Percentiles rank a stretch among this genome's conserved stretches.
phyloP scores from a whole-genome alignment of 306 rosid species.

The Casuarina cunninghamiana region DNA sequence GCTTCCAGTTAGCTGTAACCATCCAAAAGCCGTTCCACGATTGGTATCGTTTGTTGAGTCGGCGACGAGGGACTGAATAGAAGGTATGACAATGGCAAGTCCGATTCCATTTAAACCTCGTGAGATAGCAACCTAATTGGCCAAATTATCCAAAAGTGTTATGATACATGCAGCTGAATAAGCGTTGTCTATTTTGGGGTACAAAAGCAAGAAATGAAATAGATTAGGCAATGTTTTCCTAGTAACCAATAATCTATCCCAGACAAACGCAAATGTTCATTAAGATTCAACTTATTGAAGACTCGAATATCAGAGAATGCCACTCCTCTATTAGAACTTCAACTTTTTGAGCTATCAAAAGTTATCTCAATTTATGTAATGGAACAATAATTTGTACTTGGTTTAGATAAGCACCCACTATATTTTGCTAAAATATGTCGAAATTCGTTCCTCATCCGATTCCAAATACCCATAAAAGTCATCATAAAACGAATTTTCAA shows the following conservation, averaged over 20 bases:
- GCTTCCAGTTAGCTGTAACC: constrained; percentile 62
- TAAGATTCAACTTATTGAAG: background rate
- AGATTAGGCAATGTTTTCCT: no score
- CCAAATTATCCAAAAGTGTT: constrained; percentile 1
- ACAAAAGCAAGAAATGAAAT: background rate
- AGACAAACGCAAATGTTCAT: background rate
- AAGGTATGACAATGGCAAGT: constrained; percentile 76
- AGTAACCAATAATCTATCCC: background rate
- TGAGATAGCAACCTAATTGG: constrained; percentile 69
- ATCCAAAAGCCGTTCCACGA: constrained; percentile 80
- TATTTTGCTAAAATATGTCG: background rate
- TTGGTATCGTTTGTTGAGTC: constrained; percentile 71
- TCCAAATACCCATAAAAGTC: background rate
- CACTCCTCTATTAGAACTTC: background rate
- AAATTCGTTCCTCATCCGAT: background rate
- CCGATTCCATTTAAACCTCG: constrained; percentile 91
- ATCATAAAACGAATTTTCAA: no score
- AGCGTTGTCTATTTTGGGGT: background rate
- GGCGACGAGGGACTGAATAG: constrained; percentile 76
- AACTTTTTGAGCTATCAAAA: background rate
- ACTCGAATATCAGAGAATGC: background rate
- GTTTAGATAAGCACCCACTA: no score
- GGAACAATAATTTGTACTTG: no score
- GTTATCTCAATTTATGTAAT: no score
- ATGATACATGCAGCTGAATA: constrained; percentile 2